Evolutionary conservation across 140 eudicot species (phyloP).

Genomic region (Stevia rebaudiana): DNA sequence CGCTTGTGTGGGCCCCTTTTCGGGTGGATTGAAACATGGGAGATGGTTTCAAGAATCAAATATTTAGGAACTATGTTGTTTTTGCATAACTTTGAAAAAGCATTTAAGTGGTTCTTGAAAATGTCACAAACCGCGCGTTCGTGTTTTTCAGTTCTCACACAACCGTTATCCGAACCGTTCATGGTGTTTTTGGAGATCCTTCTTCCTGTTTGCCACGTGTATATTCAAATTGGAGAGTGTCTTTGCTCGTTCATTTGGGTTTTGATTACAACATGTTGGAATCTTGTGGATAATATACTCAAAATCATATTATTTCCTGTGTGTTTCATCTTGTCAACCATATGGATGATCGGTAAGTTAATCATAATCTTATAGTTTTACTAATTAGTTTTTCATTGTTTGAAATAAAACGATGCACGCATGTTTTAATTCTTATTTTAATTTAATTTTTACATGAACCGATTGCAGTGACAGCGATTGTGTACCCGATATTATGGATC

Average conservation of each 20-base stretch:
- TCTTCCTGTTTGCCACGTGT: conserved; percentile 50
- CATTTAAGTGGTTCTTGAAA: conserved; percentile 63
- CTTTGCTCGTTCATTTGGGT: conserved; percentile 51
- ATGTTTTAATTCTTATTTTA: conserved; percentile 6
- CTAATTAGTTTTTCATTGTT: background rate
- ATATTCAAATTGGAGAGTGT: conserved; percentile 32
- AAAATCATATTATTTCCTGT: conserved; percentile 56
- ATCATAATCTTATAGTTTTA: background rate
- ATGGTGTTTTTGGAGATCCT: conserved; percentile 42
- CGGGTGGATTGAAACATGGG: conserved; percentile 92
- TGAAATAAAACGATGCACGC: background rate
- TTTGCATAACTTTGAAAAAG: conserved; percentile 78
- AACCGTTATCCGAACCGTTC: conserved; percentile 62
- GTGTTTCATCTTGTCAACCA: conserved; percentile 42
- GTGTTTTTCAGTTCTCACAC: conserved; percentile 42
- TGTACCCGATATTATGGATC: conserved; percentile 70
- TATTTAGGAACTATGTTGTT: conserved; percentile 89
- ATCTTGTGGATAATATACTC: conserved; percentile 41
- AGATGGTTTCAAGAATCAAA: conserved; percentile 85
- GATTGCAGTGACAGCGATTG: conserved; percentile 45
- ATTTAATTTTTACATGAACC: no score
- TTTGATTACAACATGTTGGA: conserved; percentile 41
- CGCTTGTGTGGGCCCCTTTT: conserved; percentile 80
- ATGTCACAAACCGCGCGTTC: conserved; percentile 52
- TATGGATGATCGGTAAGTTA: conserved; percentile 61